Evolutionary conservation across 345 rosid species (phyloP).

Genomic region (Tarenaya hassleriana): DNA sequence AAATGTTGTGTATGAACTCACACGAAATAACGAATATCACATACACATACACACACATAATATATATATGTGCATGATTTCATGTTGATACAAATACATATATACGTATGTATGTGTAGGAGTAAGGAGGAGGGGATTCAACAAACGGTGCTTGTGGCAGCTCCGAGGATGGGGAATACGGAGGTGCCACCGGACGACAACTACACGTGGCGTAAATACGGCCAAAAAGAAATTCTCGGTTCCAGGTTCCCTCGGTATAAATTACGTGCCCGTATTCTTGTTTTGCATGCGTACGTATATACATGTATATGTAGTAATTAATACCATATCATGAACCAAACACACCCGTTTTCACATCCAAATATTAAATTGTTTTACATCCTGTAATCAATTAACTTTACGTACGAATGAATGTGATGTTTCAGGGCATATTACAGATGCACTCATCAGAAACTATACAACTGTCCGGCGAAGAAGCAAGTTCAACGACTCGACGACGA

Average conservation of each 20-base stretch:
- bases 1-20: neutral
- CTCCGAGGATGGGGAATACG: slow-evolving; percentile 53
- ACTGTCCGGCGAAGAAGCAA: slow-evolving; percentile 83
- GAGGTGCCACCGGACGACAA: slow-evolving; percentile 80
- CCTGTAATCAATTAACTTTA: neutral
- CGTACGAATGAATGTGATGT: neutral
- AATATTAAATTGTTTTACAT: too few relatives aligned
- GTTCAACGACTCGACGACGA: slow-evolving; percentile 70
- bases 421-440: slow-evolving; percentile 79
- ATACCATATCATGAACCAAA: too few relatives aligned
- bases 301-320: too few relatives aligned
- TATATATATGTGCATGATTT: neutral
- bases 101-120: slow-evolving; percentile 18
- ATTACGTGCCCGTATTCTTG: neutral
- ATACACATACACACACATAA: neutral
- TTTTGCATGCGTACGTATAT: too few relatives aligned
- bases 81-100: neutral
- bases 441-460: slow-evolving; percentile 72
- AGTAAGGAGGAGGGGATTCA: slow-evolving; percentile 31
- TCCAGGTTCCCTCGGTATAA: slow-evolving; percentile 77
- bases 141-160: slow-evolving; percentile 36
- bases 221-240: slow-evolving; percentile 80
- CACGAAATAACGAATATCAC: neutral
- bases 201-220: slow-evolving; percentile 79
- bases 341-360: too few relatives aligned